Conservation (phyloP, 306 rosid genomes). For the Lablab purpureus region DNA sequence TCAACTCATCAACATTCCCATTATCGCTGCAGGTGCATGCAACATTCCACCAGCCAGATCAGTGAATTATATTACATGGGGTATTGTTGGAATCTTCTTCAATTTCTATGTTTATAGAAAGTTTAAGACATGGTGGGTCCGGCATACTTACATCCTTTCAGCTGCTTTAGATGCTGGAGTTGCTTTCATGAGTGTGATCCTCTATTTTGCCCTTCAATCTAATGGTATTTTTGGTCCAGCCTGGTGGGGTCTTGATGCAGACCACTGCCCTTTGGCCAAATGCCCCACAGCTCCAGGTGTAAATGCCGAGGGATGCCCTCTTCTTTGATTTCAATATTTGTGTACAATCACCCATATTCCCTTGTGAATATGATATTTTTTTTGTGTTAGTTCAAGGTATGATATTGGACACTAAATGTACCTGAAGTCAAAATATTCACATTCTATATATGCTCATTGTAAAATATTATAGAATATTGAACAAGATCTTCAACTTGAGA, state of each 20-base stretch:
- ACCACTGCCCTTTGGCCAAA: conserved; percentile 65
- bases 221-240: conserved; percentile 50
- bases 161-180: conserved; percentile 83
- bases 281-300: conserved; percentile 87
- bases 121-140: conserved; percentile 74
- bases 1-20: conserved; percentile 64
- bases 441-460: not conserved
- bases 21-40: conserved; percentile 51
- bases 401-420: not conserved
- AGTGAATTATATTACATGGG: conserved; percentile 63
- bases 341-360: not conserved
- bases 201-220: conserved; percentile 65
- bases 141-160: conserved; percentile 72
- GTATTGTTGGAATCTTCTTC: conserved; percentile 70
- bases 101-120: conserved; percentile 57
- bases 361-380: not conserved
- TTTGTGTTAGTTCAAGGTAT: not conserved
- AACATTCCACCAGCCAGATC: conserved; percentile 57
- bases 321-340: conserved; percentile 34
- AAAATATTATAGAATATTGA: not conserved
- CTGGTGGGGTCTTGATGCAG: conserved; percentile 70
- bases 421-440: not conserved
- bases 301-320: conserved; percentile 60
- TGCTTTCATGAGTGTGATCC: conserved; percentile 61
- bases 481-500: not conserved